Evolutionary conservation across 1,284 basidiomycete genomes (phyloP), one percentile per base, ranked within the genome.

Genomic region (Mrakiaceae sp.): DNA sequence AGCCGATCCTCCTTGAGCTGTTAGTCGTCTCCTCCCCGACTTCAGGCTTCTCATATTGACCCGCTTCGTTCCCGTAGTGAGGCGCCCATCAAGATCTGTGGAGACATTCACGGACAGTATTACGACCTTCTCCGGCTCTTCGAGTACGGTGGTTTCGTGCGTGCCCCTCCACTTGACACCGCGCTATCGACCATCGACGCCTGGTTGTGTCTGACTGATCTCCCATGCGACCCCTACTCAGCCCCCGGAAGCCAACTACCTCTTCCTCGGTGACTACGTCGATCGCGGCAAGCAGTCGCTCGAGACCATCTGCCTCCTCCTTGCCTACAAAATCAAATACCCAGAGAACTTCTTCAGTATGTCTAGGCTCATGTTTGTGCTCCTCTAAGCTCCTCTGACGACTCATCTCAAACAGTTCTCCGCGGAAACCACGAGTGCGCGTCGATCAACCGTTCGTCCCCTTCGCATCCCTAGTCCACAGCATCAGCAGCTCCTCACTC

Each of bases 301-400:
- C 66, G 65, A 66, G 55, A 66, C 62, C 14, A 63, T 66, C 57
- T 66, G 60, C 57, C 66, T 64, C 14, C 50, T 64, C 10, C 62
- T 57, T 44, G 88, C 89, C 60, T 93, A 93, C 85, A 93, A 93
- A 84, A 95, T 95, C 84, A 95, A 95, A 83, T 95, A 95, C 80
- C 92, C 91, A 63, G 91, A 95, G 83, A 95, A 95, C 81, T 56
- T 10, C 12, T 46, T 39, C 9, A 51, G 27, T 27, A 27, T 27
- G 27, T 27, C 27, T 27, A 27, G 27, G 27, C 27, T 27, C 27
- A 27, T 27, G 27, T 1, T 27, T 27, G 27, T 27, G 27, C 27
- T 27, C 27, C 27, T 27, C 27, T 27, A 27, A 27, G 4, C 51
- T 40, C 12, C 43, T 46, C 5, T 39, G 10, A 27, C 52, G 6